Base-by-base conservation (phyloP, 2,329 filamentous ascomycete genomes). In the Sordariomycetes sp. region DNA sequence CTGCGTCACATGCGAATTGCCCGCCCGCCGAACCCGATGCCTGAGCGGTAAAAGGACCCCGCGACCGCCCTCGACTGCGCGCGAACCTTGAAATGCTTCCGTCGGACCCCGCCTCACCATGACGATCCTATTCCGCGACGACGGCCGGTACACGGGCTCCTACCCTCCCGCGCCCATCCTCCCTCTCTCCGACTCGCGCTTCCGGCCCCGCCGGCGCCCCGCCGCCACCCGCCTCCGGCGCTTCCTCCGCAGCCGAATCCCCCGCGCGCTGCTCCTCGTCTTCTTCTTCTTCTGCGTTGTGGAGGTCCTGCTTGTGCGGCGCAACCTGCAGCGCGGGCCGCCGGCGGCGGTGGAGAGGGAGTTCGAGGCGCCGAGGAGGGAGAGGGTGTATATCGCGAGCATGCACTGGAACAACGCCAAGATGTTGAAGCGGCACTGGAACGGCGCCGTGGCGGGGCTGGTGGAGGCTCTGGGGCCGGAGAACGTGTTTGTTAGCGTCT, bases 401-500 rank as follows among this genome's bases (percentile, higher is more conserved):
- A 81, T 85, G 65, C 84, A 87, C 64, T 87, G 84, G 76, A 88
- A 86, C 63, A 81, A 81, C 61, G 85, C 79, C 59, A 65, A 67
- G 1, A 71, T 87, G 25, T 73, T 89, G 2, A 75, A 78, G 8
- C 71, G 72, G 5, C 76, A 84, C 62, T 89, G 86, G 85, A 82
- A 76, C 60, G 68, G 74, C 6, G 82, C 81, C 0, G 71, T 89
- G 2, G 59, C 85, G 7, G 71, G 77, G 2, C 70, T 89, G 22
- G 75, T 79, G 5, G 70, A 76, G 52, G 70, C 73, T 6, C 69
- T 88, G 3, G 85, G 85, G 0, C 69, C 76, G 0, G 73, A 81
- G 2, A 87, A 88, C 64, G 79, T 89, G 1, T 89, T 79, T 64
- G 76, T 90, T 48, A 82, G 80, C 59, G 76, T 89, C 34, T 78